phyloP scores from a whole-genome alignment of 2,329 filamentous ascomycete genomes.

The Setomelanomma holmii region DNA sequence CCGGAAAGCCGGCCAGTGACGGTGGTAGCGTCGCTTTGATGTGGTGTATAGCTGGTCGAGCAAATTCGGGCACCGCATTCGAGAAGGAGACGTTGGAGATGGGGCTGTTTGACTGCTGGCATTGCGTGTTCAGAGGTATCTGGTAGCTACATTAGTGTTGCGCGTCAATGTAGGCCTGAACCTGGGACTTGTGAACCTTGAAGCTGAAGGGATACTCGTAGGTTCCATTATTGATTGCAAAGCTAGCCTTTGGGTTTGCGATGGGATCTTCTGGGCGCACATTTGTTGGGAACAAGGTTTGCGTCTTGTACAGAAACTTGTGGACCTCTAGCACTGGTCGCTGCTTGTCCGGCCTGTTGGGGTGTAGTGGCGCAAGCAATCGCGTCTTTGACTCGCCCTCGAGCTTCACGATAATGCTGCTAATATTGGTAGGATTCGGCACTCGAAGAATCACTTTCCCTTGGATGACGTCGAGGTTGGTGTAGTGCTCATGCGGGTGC shows the following conservation, averaged over 20 bases:
- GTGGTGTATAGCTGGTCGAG: conserved; percentile 64
- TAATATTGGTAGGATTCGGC: conserved; percentile 54
- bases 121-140: conserved; percentile 74
- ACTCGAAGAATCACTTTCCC: conserved; percentile 61
- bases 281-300: conserved; percentile 73
- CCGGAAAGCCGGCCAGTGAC: conserved; percentile 84
- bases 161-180: neutral
- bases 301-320: conserved; percentile 75
- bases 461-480: conserved; percentile 76
- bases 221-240: conserved; percentile 70
- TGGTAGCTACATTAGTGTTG: conserved; percentile 19
- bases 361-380: conserved; percentile 60
- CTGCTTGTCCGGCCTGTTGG: conserved; percentile 51
- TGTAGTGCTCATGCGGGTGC: conserved; percentile 73
- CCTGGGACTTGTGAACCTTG: conserved; percentile 60
- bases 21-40: conserved; percentile 88
- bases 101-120: conserved; percentile 51
- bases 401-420: conserved; percentile 76
- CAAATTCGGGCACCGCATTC: conserved; percentile 53
- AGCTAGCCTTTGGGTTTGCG: conserved; percentile 54
- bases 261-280: conserved; percentile 47
- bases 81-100: conserved; percentile 54
- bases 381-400: conserved; percentile 80
- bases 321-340: conserved; percentile 59
- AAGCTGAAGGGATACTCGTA: conserved; percentile 81